Evolutionary conservation across 106 monocot genomes (phyloP), one percentile per base, ranked within the genome.

Genomic region (Allium cepa): DNA sequence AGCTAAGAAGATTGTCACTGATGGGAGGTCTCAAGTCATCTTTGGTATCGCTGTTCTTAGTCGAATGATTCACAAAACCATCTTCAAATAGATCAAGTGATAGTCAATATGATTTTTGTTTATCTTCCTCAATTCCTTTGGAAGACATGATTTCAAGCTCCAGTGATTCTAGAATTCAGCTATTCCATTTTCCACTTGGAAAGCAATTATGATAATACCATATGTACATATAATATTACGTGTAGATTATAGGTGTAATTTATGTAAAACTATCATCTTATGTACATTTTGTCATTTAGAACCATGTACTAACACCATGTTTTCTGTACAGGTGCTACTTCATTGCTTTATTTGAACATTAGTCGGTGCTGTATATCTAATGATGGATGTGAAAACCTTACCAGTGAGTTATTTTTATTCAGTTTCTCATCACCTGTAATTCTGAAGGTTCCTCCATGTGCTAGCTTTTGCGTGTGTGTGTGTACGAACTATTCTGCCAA

Each of bases 311-410:
- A 63, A 62, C 13, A 46, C 15, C 4, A n/a, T 64, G 16, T 70
- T 10, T 53, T 59, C 11, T 64, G 49, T 71, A 26, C 80, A 90
- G 85, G 70, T 4, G 77, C 79, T 73, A 18, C 68, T 53, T 80
- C 82, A 62, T 75, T 99, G 50, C 52, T 85, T 46, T 85, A 85
- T 65, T 71, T 99, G 78, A 99, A 99, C 81, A 77, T 99, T 18
- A 85, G 72, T 66, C 80, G 93, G 47, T 99, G 99, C 68, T 80
- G 79, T 13, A 64, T 99, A 69, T 85, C 82, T 65, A 83, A 99
- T 81, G 79, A 87, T 64, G 99, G 99, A 47, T 90, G 87, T 71
- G 80, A 93, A 74, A 81, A 85, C 0, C 85, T 99, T 77, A 51
- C 87, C 17, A 80, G 99, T 93, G 49, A 84, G 87, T 80, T 49